Evolutionary conservation across 805 yeast genomes (phyloP).

Genomic region (Saturnispora sekii): DNA sequence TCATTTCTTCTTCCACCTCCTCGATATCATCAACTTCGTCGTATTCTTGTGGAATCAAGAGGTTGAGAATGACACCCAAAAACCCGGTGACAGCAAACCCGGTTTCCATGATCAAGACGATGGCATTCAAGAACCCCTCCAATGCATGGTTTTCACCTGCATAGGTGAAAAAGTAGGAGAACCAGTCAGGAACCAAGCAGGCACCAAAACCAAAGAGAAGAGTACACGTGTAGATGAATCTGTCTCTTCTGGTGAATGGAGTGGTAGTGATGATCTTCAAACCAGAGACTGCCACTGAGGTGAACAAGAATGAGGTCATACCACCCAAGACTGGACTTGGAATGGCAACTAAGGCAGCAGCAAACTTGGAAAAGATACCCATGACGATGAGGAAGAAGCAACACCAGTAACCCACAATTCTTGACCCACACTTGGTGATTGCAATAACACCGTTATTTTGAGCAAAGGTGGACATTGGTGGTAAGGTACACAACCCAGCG

Average conservation of each 20-base stretch:
- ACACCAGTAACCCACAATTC: conserved; percentile 51
- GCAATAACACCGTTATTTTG: conserved; percentile 94
- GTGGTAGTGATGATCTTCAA: conserved; percentile 43
- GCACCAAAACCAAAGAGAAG: conserved; percentile 45
- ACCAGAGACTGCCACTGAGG: conserved; percentile 54
- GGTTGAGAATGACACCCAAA: conserved; percentile 40
- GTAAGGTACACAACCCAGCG: conserved; percentile 69
- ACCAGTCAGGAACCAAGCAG: conserved; percentile 38
- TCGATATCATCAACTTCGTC: conserved; percentile 38
- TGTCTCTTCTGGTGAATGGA: conserved; percentile 47
- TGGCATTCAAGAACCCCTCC: conserved; percentile 42
- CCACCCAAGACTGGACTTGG: conserved; percentile 81
- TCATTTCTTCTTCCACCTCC: conserved; percentile 28
- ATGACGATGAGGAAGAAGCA: conserved; percentile 63
- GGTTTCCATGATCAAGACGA: conserved; percentile 46
- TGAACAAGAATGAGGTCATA: conserved; percentile 56
- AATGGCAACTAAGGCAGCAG: conserved; percentile 79
- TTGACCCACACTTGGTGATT: conserved; percentile 82
- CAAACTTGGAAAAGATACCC: conserved; percentile 84
- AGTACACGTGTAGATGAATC: conserved; percentile 43
- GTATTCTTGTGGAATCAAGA: conserved; percentile 38
- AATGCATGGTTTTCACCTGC: conserved; percentile 34
- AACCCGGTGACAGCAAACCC: conserved; percentile 50
- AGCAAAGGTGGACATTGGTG: conserved; percentile 88
- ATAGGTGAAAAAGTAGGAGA: conserved; percentile 40